Percentiles rank a stretch among this genome's conserved stretches.
Conservation (phyloP, 352 stramenopile species). For the Pythium biforme region DNA sequence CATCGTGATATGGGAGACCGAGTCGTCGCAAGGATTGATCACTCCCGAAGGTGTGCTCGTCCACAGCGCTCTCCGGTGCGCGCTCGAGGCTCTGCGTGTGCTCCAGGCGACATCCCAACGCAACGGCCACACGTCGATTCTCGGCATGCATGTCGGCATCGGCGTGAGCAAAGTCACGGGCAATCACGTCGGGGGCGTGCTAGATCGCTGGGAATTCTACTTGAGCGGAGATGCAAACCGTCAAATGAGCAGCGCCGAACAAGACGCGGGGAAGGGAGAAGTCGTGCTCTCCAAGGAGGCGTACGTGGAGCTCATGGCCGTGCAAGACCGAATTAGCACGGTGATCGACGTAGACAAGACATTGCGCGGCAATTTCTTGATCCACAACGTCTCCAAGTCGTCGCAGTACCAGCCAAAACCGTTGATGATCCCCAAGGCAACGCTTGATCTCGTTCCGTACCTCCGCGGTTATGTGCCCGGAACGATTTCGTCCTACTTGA, state of each 20-base stretch:
- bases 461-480: slow-evolving; percentile 66
- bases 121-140: slow-evolving; percentile 31
- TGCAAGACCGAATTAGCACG: slow-evolving; percentile 28
- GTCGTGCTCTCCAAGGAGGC: slow-evolving; percentile 69
- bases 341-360: slow-evolving; percentile 25
- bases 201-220: slow-evolving; percentile 88
- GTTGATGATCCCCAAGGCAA: slow-evolving; percentile 20
- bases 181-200: slow-evolving; percentile 79
- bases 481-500: slow-evolving; percentile 63
- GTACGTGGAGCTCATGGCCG: slow-evolving; percentile 34
- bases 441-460: slow-evolving; percentile 51
- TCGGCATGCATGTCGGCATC: slow-evolving; percentile 85
- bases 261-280: slow-evolving; percentile 65
- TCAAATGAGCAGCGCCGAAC: slow-evolving; percentile 75
- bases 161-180: slow-evolving; percentile 70
- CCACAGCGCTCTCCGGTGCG: slow-evolving; percentile 57
- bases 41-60: slow-evolving; percentile 48
- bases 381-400: slow-evolving; percentile 30
- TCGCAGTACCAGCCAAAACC: slow-evolving; percentile 13
- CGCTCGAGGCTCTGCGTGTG: slow-evolving; percentile 52
- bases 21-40: slow-evolving; percentile 35
- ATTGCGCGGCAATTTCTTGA: slow-evolving; percentile 48
- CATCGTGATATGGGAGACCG: slow-evolving; percentile 81
- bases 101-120: slow-evolving; percentile 30
- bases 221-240: slow-evolving; percentile 77